Evolutionary conservation across 1,139 yeast species (phyloP).

Genomic region (Kodamaea sp.): DNA sequence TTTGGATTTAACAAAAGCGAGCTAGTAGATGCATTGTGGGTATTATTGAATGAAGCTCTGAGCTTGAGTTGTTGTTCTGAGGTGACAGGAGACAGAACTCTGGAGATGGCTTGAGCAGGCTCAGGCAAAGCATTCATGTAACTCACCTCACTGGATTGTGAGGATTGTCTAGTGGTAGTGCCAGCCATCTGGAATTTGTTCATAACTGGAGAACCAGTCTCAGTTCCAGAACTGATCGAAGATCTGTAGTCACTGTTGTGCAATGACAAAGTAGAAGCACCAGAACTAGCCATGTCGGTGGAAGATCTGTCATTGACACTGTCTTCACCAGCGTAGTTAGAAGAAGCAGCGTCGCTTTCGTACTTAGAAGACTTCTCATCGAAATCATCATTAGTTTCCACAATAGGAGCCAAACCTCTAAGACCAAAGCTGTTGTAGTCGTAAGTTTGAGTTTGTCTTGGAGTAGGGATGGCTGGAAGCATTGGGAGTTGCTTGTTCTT

Average conservation of each 20-base stretch:
- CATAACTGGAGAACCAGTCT: constrained; percentile 17
- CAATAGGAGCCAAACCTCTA: constrained; percentile 44
- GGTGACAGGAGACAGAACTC: not conserved
- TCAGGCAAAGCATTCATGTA: constrained; percentile 14
- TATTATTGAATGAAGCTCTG: constrained; percentile 7
- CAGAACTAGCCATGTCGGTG: constrained; percentile 30
- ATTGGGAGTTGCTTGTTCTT: constrained; percentile 7
- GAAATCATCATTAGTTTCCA: constrained; percentile 30
- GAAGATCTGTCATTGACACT: constrained; percentile 15
- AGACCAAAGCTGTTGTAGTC: constrained; percentile 35
- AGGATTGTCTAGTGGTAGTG: constrained; percentile 11
- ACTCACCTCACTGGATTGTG: constrained; percentile 16
- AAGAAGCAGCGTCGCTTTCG: constrained; percentile 27
- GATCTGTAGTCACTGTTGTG: constrained; percentile 41
- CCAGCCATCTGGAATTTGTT: constrained; percentile 13
- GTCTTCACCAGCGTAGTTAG: constrained; percentile 20
- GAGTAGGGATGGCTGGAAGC: constrained; percentile 10
- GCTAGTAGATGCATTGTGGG: constrained; percentile 10
- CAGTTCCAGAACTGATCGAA: constrained; percentile 21
- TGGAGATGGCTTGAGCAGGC: too few species aligned
- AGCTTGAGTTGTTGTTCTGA: not conserved
- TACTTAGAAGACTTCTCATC: constrained; percentile 39
- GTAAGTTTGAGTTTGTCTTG: constrained; percentile 14
- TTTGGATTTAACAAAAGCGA: constrained; percentile 10
- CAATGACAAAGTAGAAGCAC: constrained; percentile 43